These are phyloP conservation scores for Ceratocystis ficicola DNA, from an alignment of 2,329 filamentous ascomycete species.

Conservation along the genomic window DNA sequence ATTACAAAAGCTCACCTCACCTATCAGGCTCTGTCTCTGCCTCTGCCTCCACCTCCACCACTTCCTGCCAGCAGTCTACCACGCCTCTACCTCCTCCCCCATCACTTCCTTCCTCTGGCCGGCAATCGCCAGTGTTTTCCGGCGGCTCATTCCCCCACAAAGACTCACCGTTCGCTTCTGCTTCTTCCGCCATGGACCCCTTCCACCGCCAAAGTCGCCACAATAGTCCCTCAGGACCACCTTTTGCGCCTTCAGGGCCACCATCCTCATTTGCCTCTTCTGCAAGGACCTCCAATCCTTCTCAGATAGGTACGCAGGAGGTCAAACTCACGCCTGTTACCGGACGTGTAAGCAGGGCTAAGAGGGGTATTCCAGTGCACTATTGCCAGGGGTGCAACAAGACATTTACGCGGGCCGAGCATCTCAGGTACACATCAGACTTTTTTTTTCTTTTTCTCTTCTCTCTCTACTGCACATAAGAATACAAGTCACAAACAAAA, in stretches of 20 bases:
- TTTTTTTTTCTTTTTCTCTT: background rate
- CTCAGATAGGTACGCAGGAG: conserved; percentile 19
- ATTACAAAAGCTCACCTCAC: too few species aligned
- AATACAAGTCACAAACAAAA: background rate
- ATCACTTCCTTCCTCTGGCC: background rate
- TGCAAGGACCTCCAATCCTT: background rate
- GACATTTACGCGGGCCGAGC: conserved; percentile 52
- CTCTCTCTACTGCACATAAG: background rate
- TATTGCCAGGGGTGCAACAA: conserved; percentile 36
- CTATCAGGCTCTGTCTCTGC: background rate
- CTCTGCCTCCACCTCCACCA: background rate
- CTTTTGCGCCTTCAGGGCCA: background rate
- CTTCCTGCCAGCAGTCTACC: background rate
- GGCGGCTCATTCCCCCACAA: background rate
- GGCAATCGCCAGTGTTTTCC: background rate
- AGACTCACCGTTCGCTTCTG: background rate
- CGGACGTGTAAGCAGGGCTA: conserved; percentile 44
- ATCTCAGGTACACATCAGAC: conserved; percentile 39
- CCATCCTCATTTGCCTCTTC: background rate
- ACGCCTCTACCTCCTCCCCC: background rate
- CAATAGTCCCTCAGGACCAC: background rate
- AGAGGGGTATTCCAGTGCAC: conserved; percentile 48
- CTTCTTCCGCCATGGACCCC: background rate
- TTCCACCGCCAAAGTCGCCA: background rate
- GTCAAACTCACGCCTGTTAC: conserved; percentile 46